Evolutionary conservation across 768 basidiomycete genomes (phyloP).

Genomic region (Agrocybe praecox): DNA sequence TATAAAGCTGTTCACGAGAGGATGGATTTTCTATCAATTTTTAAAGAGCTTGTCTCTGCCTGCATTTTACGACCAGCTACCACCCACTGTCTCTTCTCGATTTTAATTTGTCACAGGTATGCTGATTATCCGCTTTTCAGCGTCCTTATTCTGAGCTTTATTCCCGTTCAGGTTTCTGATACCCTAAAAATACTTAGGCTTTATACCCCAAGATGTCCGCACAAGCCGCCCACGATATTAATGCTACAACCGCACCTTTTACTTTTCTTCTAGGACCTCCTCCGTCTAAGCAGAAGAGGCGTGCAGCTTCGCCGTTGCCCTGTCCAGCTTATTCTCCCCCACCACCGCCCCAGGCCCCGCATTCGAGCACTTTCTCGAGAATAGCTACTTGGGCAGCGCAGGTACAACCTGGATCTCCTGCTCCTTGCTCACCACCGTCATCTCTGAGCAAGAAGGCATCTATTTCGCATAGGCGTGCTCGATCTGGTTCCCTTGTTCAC

Average conservation of each 20-base stretch:
- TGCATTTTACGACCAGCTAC: too few relatives aligned
- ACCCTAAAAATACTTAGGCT: neutral
- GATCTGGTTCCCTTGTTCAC: conserved; percentile 50
- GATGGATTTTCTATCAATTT: too few relatives aligned
- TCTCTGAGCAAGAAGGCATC: conserved; percentile 26
- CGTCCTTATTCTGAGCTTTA: neutral
- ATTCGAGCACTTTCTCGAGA: conserved; percentile 47
- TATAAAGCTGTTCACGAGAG: too few relatives aligned
- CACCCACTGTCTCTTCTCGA: too few relatives aligned
- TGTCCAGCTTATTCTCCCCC: conserved; percentile 15
- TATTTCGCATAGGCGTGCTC: conserved; percentile 38
- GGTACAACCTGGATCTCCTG: conserved; percentile 73
- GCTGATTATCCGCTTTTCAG: neutral
- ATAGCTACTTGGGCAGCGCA: conserved; percentile 65
- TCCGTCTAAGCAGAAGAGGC: conserved; percentile 37
- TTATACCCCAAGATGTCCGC: conserved; percentile 10
- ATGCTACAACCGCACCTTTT: conserved; percentile 24
- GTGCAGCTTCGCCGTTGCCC: conserved; percentile 31
- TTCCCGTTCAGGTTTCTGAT: neutral
- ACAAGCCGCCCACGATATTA: conserved; percentile 17
- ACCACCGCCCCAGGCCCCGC: conserved; percentile 20
- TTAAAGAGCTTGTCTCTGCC: too few relatives aligned
- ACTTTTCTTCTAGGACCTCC: conserved; percentile 43
- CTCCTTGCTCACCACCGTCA: conserved; percentile 38
- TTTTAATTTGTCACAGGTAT: neutral